Evolutionary conservation across 305 asterid species (phyloP).

Genomic region (Plantago lanceolata): DNA sequence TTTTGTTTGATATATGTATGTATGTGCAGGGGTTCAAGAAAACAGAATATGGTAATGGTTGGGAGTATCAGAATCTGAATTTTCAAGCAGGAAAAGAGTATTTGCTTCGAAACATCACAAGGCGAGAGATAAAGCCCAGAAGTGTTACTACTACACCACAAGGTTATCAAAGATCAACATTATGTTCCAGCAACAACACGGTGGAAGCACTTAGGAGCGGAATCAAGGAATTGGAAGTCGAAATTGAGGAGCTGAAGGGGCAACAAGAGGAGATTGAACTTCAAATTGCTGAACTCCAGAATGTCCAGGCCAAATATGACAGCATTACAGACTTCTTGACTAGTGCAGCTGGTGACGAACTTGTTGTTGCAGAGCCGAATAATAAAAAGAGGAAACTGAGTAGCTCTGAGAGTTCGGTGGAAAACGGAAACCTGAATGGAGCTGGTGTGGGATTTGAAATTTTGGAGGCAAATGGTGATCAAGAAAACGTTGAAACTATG

Average conservation of each 20-base stretch:
- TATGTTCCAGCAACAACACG: background rate
- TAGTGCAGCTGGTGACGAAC: constrained; percentile 19
- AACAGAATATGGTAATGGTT: constrained; percentile 42
- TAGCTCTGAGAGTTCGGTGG: background rate
- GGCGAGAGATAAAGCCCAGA: constrained; percentile 22
- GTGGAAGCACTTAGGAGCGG: constrained; percentile 22
- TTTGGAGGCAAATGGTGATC: background rate
- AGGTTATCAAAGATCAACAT: background rate
- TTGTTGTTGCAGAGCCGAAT: background rate
- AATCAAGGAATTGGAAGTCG: constrained; percentile 23
- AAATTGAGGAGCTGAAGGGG: constrained; percentile 32
- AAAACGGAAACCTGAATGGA: constrained; percentile 3
- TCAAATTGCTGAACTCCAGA: constrained; percentile 10
- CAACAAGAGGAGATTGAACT: constrained; percentile 27
- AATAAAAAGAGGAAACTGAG: too few species aligned
- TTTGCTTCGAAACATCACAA: constrained; percentile 42
- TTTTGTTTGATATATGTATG: background rate
- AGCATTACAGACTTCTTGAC: constrained; percentile 24
- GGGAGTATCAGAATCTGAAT: constrained; percentile 46
- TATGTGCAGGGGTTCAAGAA: constrained; percentile 51
- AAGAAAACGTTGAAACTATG: constrained; percentile 2
- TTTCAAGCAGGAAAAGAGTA: constrained; percentile 45
- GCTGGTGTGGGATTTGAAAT: background rate
- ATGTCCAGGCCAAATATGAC: constrained; percentile 13
- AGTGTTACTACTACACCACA: background rate